Evolutionary conservation across 441 rosid genomes (phyloP).

Genomic region (Eruca vesicaria): DNA sequence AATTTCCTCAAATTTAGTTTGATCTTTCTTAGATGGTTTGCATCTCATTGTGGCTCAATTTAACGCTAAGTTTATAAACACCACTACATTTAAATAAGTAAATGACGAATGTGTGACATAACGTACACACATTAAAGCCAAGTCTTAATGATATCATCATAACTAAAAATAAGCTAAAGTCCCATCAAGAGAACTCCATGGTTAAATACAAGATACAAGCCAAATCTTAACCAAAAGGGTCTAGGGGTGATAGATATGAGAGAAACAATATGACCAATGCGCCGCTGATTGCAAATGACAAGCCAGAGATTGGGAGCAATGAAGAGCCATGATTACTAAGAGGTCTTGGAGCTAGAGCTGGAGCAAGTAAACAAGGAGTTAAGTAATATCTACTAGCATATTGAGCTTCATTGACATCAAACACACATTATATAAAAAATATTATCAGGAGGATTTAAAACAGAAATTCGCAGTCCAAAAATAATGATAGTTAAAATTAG

Average conservation of each 20-base stretch:
- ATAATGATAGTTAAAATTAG: neutral
- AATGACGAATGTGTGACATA: neutral
- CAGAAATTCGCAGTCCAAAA: neutral
- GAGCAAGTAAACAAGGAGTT: constrained; percentile 5
- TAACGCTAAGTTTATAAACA: neutral
- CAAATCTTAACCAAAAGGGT: neutral
- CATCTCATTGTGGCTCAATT: neutral
- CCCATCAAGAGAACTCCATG: neutral
- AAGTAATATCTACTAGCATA: neutral
- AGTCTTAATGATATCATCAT: constrained; percentile 3
- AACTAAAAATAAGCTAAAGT: neutral
- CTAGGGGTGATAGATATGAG: neutral
- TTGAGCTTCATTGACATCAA: neutral
- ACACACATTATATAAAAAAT: neutral
- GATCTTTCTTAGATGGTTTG: no score
- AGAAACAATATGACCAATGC: constrained; percentile 15
- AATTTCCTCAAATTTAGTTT: no score
- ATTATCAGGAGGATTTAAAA: no score
- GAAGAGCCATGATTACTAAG: constrained; percentile 16
- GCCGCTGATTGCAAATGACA: constrained; percentile 1
- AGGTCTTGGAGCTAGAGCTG: constrained; percentile 32
- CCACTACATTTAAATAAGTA: neutral
- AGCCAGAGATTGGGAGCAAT: constrained; percentile 13
- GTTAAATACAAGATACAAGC: neutral
- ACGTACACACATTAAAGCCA: neutral